phyloP scores from a whole-genome alignment of 2,329 filamentous ascomycete species.

The Cladorrhinum sp. region DNA sequence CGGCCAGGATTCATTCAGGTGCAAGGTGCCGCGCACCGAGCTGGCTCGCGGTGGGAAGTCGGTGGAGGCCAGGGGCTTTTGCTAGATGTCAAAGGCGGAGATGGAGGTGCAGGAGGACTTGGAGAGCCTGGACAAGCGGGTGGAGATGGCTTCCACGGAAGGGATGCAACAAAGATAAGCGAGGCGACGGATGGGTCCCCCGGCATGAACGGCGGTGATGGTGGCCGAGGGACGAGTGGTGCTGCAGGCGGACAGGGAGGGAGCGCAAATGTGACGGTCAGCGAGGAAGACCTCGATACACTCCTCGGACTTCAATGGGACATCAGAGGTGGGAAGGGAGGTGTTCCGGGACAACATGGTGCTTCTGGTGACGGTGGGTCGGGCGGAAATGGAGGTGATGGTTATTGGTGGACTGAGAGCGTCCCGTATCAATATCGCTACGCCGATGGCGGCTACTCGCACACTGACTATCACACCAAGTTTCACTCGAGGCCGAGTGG shows the following conservation, averaged over 20 bases:
- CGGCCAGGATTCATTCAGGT: slow-evolving; percentile 14
- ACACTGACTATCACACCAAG: slow-evolving; percentile 3
- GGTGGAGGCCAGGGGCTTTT: slow-evolving; percentile 3
- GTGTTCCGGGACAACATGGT: slow-evolving; percentile 8
- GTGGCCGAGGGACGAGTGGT: slow-evolving; percentile 16
- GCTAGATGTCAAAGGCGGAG: slow-evolving; percentile 13
- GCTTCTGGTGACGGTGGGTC: slow-evolving; percentile 7
- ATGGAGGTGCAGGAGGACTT: slow-evolving; percentile 12
- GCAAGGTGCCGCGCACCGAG: background rate
- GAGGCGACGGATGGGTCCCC: slow-evolving; percentile 8
- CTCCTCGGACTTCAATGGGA: slow-evolving; percentile 15
- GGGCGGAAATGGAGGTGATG: slow-evolving; percentile 9
- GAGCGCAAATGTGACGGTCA: slow-evolving; percentile 8
- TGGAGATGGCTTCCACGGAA: slow-evolving; percentile 12
- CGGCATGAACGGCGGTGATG: slow-evolving; percentile 13
- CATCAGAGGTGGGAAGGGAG: slow-evolving; percentile 12
- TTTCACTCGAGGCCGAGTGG: slow-evolving; percentile 7
- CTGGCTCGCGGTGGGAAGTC: slow-evolving; percentile 9
- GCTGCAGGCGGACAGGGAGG: slow-evolving; percentile 15
- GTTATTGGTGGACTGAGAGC: slow-evolving; percentile 9
- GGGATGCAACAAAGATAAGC: slow-evolving; percentile 1
- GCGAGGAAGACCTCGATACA: slow-evolving; percentile 11
- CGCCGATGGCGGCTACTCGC: background rate
- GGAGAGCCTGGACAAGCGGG: slow-evolving; percentile 14
- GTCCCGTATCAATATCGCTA: background rate